These are phyloP conservation scores for Malassezia cuniculi DNA, from an alignment of 1,284 basidiomycete species.

Conservation along the genomic window DNA sequence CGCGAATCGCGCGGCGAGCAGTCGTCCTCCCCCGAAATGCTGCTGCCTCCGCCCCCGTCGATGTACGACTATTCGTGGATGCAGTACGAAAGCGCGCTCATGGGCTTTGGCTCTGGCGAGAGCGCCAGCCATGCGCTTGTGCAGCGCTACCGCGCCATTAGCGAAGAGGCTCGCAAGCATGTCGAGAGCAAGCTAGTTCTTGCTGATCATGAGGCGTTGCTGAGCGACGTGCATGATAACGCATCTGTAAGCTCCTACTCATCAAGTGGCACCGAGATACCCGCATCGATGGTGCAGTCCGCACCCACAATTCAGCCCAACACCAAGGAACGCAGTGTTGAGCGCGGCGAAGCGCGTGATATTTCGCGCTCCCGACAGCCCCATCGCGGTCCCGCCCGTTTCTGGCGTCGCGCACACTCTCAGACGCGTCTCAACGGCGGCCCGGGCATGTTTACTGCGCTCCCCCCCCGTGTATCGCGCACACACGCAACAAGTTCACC, in stretches of 20 bases:
- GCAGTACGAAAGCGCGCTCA: slow-evolving; percentile 35
- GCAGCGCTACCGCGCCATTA: slow-evolving; percentile 16
- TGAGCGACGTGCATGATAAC: neutral
- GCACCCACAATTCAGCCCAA: too few relatives aligned
- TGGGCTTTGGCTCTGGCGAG: slow-evolving; percentile 33
- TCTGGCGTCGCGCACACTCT: slow-evolving; percentile 7
- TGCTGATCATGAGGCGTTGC: slow-evolving; percentile 8
- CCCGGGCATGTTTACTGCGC: slow-evolving; percentile 1
- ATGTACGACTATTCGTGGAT: slow-evolving; percentile 33
- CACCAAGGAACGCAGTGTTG: too few relatives aligned
- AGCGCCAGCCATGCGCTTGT: slow-evolving; percentile 31
- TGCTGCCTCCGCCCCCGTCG: slow-evolving; percentile 29
- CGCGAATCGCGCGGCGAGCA: slow-evolving; percentile 15
- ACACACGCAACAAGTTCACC: slow-evolving; percentile 11
- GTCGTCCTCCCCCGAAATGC: neutral
- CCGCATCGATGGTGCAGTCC: too few relatives aligned
- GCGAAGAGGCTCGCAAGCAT: slow-evolving; percentile 14
- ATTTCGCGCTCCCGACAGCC: too few relatives aligned
- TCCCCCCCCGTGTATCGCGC: slow-evolving; percentile 14
- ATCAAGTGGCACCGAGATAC: too few relatives aligned
- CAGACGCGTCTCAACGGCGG: neutral
- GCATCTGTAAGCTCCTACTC: too few relatives aligned
- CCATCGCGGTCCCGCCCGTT: too few relatives aligned
- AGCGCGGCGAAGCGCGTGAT: too few relatives aligned
- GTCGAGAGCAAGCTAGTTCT: slow-evolving; percentile 4